Evolutionary conservation across 169 alveolate genomes (phyloP).

Genomic region (Babesia caballi): DNA sequence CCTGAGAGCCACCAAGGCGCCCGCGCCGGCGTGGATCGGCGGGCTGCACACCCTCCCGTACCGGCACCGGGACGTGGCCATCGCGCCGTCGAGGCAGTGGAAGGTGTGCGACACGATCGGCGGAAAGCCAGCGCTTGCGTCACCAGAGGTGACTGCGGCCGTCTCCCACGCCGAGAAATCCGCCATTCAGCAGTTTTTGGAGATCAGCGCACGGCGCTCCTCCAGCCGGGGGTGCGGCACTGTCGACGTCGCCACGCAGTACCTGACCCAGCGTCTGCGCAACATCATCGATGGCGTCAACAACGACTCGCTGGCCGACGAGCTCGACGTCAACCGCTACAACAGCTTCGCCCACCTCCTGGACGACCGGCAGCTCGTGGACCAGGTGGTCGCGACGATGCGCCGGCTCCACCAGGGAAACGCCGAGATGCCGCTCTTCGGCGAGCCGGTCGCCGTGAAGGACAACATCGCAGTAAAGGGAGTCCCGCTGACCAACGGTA

Average conservation of each 20-base stretch:
- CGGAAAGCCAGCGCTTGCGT: not conserved
- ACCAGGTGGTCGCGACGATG: conserved; percentile 23
- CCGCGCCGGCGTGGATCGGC: conserved; percentile 1
- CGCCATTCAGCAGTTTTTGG: not conserved
- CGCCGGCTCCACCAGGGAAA: not conserved
- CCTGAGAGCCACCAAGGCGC: not conserved
- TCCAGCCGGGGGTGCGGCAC: not conserved
- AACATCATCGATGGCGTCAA: not conserved
- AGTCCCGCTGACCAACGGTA: conserved; percentile 47
- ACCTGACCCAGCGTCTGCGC: conserved; percentile 7
- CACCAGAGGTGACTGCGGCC: not conserved
- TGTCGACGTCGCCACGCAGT: not conserved
- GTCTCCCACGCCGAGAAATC: not conserved
- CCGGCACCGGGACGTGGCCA: not conserved
- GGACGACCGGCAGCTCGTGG: conserved; percentile 19
- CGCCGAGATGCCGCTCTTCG: conserved; percentile 29
- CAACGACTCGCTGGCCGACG: not conserved
- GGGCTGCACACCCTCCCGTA: not conserved
- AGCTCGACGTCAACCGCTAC: conserved; percentile 1
- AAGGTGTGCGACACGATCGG: no score
- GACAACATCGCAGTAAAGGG: conserved; percentile 44
- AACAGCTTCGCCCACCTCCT: conserved; percentile 26
- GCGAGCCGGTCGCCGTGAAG: conserved; percentile 50
- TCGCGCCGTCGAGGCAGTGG: not conserved
- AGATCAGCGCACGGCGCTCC: not conserved